Conservation (phyloP, 2,329 filamentous ascomycete species). For the Chrysosphaeria jannelii region DNA sequence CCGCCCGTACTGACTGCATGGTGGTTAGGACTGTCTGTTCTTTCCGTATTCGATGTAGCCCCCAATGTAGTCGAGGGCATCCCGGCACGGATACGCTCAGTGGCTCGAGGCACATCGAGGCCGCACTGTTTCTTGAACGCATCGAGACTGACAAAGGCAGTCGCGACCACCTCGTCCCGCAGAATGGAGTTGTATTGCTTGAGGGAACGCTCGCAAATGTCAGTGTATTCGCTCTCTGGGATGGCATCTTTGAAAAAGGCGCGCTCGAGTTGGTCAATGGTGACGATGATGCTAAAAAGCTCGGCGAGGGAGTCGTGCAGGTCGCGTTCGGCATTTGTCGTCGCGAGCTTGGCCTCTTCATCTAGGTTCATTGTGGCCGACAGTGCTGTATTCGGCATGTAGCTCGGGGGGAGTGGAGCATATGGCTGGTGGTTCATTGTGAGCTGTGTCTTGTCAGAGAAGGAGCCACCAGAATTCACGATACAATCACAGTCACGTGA, state of each 20-base stretch:
- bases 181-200: constrained; percentile 94
- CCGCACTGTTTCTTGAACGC: constrained; percentile 81
- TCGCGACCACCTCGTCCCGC: constrained; percentile 69
- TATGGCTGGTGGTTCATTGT: constrained; percentile 39
- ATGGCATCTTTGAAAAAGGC: constrained; percentile 92
- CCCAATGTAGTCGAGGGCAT: constrained; percentile 58
- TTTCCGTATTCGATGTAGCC: no score
- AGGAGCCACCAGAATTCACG: no score
- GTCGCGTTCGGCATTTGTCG: constrained; percentile 66
- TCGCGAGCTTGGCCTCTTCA: constrained; percentile 71
- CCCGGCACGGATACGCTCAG: constrained; percentile 71
- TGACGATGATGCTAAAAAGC: constrained; percentile 91
- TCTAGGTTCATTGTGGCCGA: constrained; percentile 82
- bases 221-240: constrained; percentile 72
- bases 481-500: no score
- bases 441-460: neutral
- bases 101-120: constrained; percentile 85
- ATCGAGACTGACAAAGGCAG: constrained; percentile 63
- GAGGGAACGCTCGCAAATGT: constrained; percentile 75
- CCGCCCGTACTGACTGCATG: no score
- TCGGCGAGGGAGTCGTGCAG: constrained; percentile 88
- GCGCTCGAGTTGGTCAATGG: constrained; percentile 81
- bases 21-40: constrained; percentile 10
- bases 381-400: constrained; percentile 56
- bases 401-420: constrained; percentile 72